Base-by-base conservation (phyloP, 2,329 filamentous ascomycete genomes). In the Curvularia verruculosa region DNA sequence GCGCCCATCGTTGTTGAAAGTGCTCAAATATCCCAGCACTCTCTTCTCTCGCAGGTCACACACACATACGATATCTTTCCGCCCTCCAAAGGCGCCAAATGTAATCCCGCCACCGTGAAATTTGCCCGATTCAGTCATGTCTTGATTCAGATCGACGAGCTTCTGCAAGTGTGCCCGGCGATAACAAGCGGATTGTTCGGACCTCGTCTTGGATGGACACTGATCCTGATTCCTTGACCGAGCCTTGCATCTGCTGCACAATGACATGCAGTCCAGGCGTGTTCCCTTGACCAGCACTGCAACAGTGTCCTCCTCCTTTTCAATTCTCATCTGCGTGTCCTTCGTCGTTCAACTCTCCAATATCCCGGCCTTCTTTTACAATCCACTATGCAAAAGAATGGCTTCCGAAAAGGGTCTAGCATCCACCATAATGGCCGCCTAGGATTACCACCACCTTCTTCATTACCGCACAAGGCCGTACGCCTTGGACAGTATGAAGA, bases 191-290 rank as follows among this genome's bases (percentile, higher is more conserved):
- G 56, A 62, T 66, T 13, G 67, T 70, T 55, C 68, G 66, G 3
- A 71, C 88, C 73, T 91, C 89, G 69, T 91, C 89, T 13, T 89
- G 77, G 34, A 91, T 85, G 61, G 91, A 82, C 0, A 91, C 56
- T 0, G 84, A 84, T 1, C 82, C 83, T 0, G 78, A 73, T 66
- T 81, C 74, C 28, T 73, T 76, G 1, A 85, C 81, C 5, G 79
- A 75, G 0, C 78, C 70, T 43, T 83, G 82, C 4, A 89, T 73
- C 1, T 78, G 78, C 9, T 71, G 58, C n/a, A n/a, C n/a, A n/a
- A n/a, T 87, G 81, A 51, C 82, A 84, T 0, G 88, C n/a, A n/a
- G 87, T 0, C 83, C 87, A 2, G 83, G 80, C 0, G 86, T 81
- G 91, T 85, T 0, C 81, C 82, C 72, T 91, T 89, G 0, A 91